Conservation (phyloP, 2,329 filamentous ascomycete genomes). For the Fusarium napiforme region DNA sequence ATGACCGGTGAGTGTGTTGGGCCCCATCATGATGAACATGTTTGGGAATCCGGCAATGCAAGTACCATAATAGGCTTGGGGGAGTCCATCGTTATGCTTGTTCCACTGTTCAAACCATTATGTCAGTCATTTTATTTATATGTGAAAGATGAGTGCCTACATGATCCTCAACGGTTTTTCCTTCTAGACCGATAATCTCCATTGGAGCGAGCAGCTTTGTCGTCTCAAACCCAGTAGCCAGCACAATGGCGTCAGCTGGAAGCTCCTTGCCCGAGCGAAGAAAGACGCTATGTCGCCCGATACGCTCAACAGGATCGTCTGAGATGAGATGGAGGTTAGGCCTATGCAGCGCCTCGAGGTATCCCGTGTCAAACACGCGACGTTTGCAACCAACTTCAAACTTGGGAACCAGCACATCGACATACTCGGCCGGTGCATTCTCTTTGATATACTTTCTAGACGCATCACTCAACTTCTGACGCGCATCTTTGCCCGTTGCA, state of each 20-base stretch:
- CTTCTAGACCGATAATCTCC: neutral
- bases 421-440: neutral
- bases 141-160: neutral
- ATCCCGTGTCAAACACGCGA: neutral
- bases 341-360: neutral
- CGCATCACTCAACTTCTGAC: neutral
- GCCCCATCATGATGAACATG: neutral
- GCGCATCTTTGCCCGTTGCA: neutral
- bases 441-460: neutral
- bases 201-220: neutral
- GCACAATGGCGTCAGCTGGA: neutral
- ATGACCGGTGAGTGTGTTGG: neutral
- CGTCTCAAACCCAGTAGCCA: neutral
- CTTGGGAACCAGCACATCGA: neutral
- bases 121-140: neutral
- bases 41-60: neutral
- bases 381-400: neutral
- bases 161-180: neutral
- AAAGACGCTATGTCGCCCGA: neutral
- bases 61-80: neutral
- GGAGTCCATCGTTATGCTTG: neutral
- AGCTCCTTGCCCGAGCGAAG: neutral
- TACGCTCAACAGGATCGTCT: neutral
- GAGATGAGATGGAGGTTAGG: neutral
- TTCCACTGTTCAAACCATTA: neutral